Conservation (phyloP, 2,329 filamentous ascomycete genomes). For the Colletotrichum phormii region DNA sequence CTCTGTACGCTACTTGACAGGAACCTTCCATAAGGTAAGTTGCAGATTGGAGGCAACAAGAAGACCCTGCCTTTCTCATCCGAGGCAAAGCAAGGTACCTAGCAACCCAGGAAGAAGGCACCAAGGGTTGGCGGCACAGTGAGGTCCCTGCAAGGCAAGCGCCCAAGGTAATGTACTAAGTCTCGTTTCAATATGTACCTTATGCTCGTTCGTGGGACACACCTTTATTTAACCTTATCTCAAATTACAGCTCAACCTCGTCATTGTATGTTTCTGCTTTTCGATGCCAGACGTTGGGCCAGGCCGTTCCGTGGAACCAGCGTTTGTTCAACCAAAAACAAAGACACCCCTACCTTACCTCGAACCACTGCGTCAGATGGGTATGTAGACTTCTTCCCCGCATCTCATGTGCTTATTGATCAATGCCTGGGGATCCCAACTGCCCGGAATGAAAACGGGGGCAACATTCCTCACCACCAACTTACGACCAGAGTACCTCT, state of each 20-base stretch:
- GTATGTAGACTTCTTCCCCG: not conserved
- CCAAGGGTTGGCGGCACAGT: not conserved
- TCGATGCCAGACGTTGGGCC: not conserved
- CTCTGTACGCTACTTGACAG: no score
- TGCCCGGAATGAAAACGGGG: not conserved
- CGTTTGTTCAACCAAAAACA: not conserved
- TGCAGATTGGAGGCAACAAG: no score
- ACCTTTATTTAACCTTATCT: not conserved
- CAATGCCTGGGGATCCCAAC: not conserved
- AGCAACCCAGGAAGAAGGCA: not conserved
- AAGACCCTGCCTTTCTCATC: no score
- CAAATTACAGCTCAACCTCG: not conserved
- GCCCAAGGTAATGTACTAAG: not conserved
- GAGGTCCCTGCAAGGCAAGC: slow-evolving; percentile 1
- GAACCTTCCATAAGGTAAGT: no score
- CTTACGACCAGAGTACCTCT: not conserved
- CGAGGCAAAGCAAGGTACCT: no score
- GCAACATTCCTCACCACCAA: not conserved
- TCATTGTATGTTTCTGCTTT: not conserved
- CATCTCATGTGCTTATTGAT: not conserved
- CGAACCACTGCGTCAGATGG: not conserved
- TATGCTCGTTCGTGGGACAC: not conserved
- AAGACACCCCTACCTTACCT: not conserved
- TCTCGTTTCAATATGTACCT: not conserved
- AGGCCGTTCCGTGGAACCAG: not conserved